Percentiles rank a stretch among this genome's conserved stretches.
These are phyloP conservation scores for Parsonsia alboflavescens DNA, from an alignment of 257 asterid genomes.

Conservation along the genomic window DNA sequence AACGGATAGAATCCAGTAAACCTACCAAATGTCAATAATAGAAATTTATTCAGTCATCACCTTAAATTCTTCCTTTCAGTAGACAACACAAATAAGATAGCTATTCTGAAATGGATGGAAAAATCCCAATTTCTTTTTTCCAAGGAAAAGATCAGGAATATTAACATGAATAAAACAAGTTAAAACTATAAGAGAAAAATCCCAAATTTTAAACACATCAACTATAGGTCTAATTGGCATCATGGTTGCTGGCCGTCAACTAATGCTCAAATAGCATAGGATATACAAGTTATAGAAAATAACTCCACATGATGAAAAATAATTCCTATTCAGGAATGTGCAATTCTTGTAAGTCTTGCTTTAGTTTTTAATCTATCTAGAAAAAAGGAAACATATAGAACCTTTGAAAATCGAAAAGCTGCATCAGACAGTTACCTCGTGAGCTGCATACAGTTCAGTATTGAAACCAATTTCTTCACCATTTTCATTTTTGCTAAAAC, in stretches of 20 bases:
- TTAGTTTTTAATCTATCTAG: neutral
- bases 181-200: too few species aligned
- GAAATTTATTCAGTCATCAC: neutral
- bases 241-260: neutral
- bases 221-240: neutral
- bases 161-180: too few species aligned
- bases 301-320: neutral
- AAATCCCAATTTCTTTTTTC: too few species aligned
- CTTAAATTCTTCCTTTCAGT: neutral
- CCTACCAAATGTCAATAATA: neutral
- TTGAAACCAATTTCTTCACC: constrained; percentile 93
- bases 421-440: constrained; percentile 53
- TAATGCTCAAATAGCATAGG: neutral
- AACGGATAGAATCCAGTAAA: neutral
- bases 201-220: neutral
- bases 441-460: constrained; percentile 82
- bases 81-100: neutral
- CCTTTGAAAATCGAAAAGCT: neutral
- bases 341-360: neutral
- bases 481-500: constrained; percentile 62
- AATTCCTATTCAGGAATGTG: neutral
- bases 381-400: neutral
- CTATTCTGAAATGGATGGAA: too few species aligned
- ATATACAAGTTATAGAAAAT: neutral
- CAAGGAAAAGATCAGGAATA: too few species aligned